Percentiles rank a stretch among this genome's conserved stretches.
phyloP scores from a whole-genome alignment of 139 green algal genomes.

The Micractinium conductrix region DNA sequence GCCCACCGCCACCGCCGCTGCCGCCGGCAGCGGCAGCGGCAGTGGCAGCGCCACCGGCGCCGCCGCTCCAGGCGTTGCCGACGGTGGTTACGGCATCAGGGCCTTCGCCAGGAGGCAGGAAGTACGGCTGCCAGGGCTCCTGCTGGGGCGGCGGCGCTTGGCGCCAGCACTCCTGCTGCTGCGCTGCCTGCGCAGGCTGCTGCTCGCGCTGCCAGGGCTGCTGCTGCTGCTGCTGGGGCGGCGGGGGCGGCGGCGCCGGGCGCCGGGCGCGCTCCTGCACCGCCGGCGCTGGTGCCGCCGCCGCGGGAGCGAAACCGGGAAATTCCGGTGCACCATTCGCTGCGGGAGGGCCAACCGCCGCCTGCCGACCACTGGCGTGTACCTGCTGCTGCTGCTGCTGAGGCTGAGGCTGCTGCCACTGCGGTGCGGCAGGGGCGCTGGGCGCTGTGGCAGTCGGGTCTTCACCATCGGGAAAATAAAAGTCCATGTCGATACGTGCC shows the following conservation, averaged over 20 bases:
- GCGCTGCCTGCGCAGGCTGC: neutral
- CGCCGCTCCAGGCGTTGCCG: constrained; percentile 20
- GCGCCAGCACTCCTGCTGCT: neutral
- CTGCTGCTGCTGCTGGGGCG: neutral
- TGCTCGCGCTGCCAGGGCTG: neutral
- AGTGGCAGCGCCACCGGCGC: neutral
- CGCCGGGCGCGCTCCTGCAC: neutral
- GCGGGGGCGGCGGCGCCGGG: neutral
- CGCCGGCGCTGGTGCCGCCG: too few relatives aligned
- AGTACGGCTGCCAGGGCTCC: constrained; percentile 16
- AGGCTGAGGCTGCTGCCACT: neutral
- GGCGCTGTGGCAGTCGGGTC: neutral
- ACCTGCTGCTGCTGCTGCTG: neutral
- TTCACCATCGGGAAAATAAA: constrained; percentile 4
- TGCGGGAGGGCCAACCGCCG: neutral
- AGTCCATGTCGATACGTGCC: neutral
- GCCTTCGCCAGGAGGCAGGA: neutral
- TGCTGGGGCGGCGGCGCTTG: neutral
- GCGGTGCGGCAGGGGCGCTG: neutral
- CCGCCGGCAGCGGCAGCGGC: constrained; percentile 21
- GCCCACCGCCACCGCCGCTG: constrained; percentile 28
- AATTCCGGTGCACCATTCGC: neutral
- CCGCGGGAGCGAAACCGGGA: constrained; percentile 6
- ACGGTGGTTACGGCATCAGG: neutral
- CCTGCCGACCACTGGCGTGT: neutral